A percentile compares a stretch with the other conserved stretches of the same genome.
These are phyloP conservation scores for Arbutus unedo DNA, from an alignment of 148 eudicot species.

Conservation along the genomic window DNA sequence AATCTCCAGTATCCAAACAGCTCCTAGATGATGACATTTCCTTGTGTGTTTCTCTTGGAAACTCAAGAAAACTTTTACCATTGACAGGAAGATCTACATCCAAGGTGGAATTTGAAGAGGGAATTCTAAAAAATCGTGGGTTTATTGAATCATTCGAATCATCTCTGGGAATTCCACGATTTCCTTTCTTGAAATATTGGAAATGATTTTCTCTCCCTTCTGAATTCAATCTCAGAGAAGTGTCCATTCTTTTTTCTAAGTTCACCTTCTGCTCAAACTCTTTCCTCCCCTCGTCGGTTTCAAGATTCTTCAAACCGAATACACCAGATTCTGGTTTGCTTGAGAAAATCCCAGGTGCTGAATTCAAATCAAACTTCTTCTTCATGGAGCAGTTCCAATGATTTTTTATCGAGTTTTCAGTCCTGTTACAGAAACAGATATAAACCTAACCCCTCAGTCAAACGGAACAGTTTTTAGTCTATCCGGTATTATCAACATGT, in stretches of 20 bases:
- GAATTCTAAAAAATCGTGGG: not conserved
- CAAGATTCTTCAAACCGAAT: not conserved
- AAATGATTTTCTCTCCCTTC: conserved; percentile 2
- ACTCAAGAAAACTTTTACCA: no score
- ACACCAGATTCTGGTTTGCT: not conserved
- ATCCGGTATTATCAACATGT: not conserved
- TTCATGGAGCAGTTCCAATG: conserved; percentile 84
- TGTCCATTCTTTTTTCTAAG: not conserved
- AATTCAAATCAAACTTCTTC: conserved; percentile 32
- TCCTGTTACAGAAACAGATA: conserved; percentile 37
- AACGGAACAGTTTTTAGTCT: not conserved
- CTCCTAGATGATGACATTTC: not conserved
- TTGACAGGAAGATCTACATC: not conserved
- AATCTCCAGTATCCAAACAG: not conserved
- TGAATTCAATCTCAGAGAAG: conserved; percentile 5
- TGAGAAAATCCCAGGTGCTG: conserved; percentile 3
- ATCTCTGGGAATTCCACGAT: not conserved
- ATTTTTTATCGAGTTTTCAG: conserved; percentile 85
- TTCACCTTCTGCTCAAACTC: not conserved
- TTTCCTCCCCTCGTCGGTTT: not conserved
- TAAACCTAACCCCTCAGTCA: not conserved
- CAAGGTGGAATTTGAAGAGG: not conserved
- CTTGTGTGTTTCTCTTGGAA: no score
- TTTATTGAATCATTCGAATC: not conserved
- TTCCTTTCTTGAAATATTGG: conserved; percentile 13